These are phyloP conservation scores for Fusarium sp. DNA, from an alignment of 2,329 filamentous ascomycete species.

Conservation along the genomic window DNA sequence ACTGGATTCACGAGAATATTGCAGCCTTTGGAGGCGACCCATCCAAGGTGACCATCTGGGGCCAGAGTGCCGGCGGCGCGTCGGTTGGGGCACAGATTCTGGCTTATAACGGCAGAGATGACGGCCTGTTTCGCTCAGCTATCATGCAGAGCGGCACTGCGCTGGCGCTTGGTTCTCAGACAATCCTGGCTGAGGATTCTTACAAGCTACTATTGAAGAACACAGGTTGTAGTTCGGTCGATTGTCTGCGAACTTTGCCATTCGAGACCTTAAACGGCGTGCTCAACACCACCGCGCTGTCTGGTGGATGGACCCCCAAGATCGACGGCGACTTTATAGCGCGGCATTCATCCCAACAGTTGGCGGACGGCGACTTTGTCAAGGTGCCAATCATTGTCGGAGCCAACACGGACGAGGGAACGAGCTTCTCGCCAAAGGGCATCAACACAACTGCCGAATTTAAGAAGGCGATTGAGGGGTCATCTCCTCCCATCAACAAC, in stretches of 20 bases:
- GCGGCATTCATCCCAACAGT: constrained; percentile 10
- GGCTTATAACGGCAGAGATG: constrained; percentile 30
- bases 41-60: constrained; percentile 62
- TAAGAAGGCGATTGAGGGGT: neutral
- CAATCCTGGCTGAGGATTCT: constrained; percentile 5
- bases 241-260: constrained; percentile 14
- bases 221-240: constrained; percentile 11
- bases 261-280: constrained; percentile 12
- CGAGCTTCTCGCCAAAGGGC: constrained; percentile 19
- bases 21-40: constrained; percentile 62
- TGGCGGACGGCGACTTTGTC: constrained; percentile 24
- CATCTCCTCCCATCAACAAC: neutral
- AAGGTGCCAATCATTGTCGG: constrained; percentile 30
- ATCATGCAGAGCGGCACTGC: constrained; percentile 31
- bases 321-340: constrained; percentile 31
- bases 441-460: constrained; percentile 28
- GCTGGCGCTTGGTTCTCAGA: constrained; percentile 9
- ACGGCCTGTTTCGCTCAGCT: constrained; percentile 23
- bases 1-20: constrained; percentile 67
- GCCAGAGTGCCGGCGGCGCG: constrained; percentile 28
- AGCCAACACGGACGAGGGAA: constrained; percentile 29
- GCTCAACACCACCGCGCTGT: constrained; percentile 24
- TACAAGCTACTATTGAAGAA: constrained; percentile 16
- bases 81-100: constrained; percentile 32
- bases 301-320: constrained; percentile 21